Evolutionary conservation across 169 alveolate genomes (phyloP).

Genomic region (Plasmodium malariae): DNA sequence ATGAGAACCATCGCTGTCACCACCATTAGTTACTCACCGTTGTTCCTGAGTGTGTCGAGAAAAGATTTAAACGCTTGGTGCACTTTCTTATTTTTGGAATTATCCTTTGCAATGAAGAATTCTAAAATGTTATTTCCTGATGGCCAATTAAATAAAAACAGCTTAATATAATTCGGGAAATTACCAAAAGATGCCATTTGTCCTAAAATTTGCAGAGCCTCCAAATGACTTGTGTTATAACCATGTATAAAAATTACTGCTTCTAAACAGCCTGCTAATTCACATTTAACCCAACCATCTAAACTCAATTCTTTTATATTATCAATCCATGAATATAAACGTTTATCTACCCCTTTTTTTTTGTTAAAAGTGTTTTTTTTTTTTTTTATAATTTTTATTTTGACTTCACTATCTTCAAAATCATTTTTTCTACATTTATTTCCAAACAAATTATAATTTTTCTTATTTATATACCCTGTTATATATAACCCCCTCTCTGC

Average conservation of each 20-base stretch:
- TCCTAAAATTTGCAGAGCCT: constrained; percentile 83
- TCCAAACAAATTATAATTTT: constrained; percentile 60
- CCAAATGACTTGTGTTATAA: constrained; percentile 77
- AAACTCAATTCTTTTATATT: constrained; percentile 60
- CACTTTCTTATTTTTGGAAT: constrained; percentile 64
- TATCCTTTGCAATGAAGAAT: constrained; percentile 79
- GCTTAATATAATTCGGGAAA: constrained; percentile 88
- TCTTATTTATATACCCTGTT: constrained; percentile 80
- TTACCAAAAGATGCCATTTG: constrained; percentile 88
- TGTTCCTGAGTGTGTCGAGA: constrained; percentile 73
- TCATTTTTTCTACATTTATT: constrained; percentile 58
- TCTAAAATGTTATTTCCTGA: constrained; percentile 80
- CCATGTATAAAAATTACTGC: constrained; percentile 89
- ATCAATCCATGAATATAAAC: constrained; percentile 48
- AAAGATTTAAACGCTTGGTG: constrained; percentile 79
- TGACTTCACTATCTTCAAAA: constrained; percentile 74
- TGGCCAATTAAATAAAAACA: constrained; percentile 90
- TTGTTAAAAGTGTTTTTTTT: constrained; percentile 60
- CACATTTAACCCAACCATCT: constrained; percentile 86
- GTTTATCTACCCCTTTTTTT: constrained; percentile 56
- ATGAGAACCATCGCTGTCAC: no score
- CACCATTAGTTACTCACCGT: no score
- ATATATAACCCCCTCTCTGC: constrained; percentile 85
- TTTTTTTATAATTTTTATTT: constrained; percentile 67
- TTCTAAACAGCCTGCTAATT: constrained; percentile 82